Base-by-base conservation (phyloP, 139 green algal species). In the Tetratostichococcus sp. region DNA sequence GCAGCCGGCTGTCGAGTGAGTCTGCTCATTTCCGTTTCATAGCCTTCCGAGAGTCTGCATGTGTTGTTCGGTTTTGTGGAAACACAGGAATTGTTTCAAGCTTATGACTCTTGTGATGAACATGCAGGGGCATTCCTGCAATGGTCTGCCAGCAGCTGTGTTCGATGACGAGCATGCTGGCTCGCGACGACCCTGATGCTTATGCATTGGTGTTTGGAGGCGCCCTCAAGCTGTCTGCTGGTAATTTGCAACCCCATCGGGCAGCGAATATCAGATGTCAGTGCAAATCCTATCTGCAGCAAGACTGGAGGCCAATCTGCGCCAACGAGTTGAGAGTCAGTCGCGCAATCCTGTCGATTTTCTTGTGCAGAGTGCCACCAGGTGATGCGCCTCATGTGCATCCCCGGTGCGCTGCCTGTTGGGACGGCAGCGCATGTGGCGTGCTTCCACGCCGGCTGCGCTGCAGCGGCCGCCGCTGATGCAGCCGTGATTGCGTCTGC, bases 341-440 rank as follows among this genome's bases (percentile, higher is more conserved):
- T n/a, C n/a, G n/a, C n/a, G n/a, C n/a, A n/a, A n/a, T n/a, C n/a
- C n/a, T n/a, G n/a, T n/a, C n/a, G n/a, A n/a, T n/a, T n/a, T n/a
- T n/a, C n/a, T n/a, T 34, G 3, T 67, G 70, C 70, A 75, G 70
- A 75, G 16, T 32, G 65, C 14, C 43, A 59, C 30, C 34, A 67
- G 25, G 33, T 75, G 19, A 43, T 75, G 42, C 2, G 43, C 30
- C 34, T 43, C 70, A 67, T 75, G 70, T 43, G 28, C 30, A n/a
- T 32, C 30, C 70, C 70, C 19, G 70, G 70, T 3, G 43, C 43
- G 19, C 43, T 75, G 42, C 43, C 70, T 1, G 25, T 28, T 28
- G 70, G 70, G 16, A 31, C 43, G 8, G 31, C 43, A 21, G 43
- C 43, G n/a, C 33, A 35, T 39, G 43, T 75, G 14, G 34, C 32